Percentiles rank a stretch among this genome's conserved stretches.
Evolutionary conservation across 139 green algal genomes (phyloP).

Genomic region (Auxenochlorella protothecoides): DNA sequence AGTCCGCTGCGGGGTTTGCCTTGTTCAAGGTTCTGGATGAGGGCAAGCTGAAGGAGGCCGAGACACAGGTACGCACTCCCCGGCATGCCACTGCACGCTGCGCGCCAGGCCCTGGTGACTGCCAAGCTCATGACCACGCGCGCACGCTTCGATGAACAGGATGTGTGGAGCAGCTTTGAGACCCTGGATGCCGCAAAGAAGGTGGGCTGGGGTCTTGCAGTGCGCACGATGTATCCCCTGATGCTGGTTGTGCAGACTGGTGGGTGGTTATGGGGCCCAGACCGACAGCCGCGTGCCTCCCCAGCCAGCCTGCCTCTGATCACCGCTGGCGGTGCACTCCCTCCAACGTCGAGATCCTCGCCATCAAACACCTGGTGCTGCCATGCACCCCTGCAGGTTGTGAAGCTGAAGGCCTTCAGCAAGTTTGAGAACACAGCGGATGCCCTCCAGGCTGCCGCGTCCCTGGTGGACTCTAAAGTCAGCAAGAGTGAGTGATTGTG

Average conservation of each 20-base stretch:
- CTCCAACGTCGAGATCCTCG: too few species aligned
- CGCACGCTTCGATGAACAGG: constrained; percentile 30
- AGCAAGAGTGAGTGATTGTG: constrained; percentile 59
- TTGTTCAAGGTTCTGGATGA: constrained; percentile 96
- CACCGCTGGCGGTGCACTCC: too few species aligned
- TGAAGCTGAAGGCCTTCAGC: constrained; percentile 95
- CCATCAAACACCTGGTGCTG: too few species aligned
- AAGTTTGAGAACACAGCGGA: constrained; percentile 98
- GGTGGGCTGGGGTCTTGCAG: constrained; percentile 23
- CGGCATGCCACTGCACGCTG: too few species aligned
- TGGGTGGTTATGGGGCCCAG: too few species aligned
- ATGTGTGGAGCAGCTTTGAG: constrained; percentile 77
- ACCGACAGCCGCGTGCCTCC: not conserved
- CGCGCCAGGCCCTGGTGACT: too few species aligned
- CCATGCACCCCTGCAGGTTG: constrained; percentile 43
- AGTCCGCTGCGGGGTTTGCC: constrained; percentile 88
- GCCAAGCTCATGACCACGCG: too few species aligned
- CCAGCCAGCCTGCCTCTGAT: too few species aligned
- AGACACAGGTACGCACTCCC: constrained; percentile 20
- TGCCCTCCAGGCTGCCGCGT: constrained; percentile 82
- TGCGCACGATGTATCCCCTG: too few species aligned
- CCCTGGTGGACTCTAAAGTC: constrained; percentile 92
- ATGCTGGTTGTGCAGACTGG: too few species aligned
- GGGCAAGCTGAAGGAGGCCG: constrained; percentile 73
- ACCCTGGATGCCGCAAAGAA: constrained; percentile 76